Percentiles rank a stretch among this genome's conserved stretches.
phyloP scores from a whole-genome alignment of 441 rosid genomes.

The Aleurites moluccanus region DNA sequence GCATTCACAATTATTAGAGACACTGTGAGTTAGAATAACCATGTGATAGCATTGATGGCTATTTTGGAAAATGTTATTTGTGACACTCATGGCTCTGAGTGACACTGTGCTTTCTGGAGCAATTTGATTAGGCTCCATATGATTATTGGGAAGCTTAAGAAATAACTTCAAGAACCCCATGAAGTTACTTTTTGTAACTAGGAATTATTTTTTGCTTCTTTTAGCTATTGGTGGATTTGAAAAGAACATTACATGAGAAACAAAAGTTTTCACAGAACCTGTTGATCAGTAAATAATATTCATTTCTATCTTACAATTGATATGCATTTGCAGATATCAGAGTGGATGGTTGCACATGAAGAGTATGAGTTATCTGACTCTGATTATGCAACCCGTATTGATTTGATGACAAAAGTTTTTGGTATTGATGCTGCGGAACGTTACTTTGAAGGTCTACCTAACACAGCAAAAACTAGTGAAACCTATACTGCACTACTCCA shows the following conservation, averaged over 20 bases:
- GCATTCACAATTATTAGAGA: neutral
- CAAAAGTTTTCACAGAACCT: neutral
- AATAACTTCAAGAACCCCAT: neutral
- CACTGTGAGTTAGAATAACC: neutral
- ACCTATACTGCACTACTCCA: conserved; percentile 93
- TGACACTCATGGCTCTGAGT: neutral
- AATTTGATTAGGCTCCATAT: neutral
- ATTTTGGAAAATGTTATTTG: neutral
- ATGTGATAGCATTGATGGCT: conserved; percentile 2
- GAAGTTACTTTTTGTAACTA: neutral
- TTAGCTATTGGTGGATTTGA: neutral
- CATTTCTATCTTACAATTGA: conserved; percentile 18
- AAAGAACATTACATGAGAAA: neutral
- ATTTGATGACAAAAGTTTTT: conserved; percentile 81
- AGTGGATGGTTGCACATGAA: conserved; percentile 60
- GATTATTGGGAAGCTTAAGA: neutral
- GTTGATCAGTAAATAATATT: conserved; percentile 4
- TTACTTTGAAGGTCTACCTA: conserved; percentile 68
- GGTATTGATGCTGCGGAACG: conserved; percentile 89
- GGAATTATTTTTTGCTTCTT: neutral
- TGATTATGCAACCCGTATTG: conserved; percentile 71
- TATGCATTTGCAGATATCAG: conserved; percentile 57
- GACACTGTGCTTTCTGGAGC: neutral
- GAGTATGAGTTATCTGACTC: conserved; percentile 57
- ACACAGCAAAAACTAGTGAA: conserved; percentile 59